These are phyloP conservation scores for Pyrenophora tritici-repentis DNA, from an alignment of 2,329 filamentous ascomycete genomes.

Conservation along the genomic window DNA sequence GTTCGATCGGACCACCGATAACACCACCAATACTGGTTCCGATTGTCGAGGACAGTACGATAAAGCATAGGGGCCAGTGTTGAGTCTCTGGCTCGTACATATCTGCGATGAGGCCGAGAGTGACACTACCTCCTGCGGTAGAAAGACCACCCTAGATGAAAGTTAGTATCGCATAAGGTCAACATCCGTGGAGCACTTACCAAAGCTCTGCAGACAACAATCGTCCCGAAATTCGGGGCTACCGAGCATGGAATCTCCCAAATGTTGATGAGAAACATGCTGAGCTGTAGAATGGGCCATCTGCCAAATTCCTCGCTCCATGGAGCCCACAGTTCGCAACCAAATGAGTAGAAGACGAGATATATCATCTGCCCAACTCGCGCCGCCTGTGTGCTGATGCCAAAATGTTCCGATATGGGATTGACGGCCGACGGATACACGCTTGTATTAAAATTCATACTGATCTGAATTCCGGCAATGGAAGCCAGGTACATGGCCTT, in stretches of 20 bases:
- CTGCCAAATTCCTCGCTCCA: slow-evolving; percentile 77
- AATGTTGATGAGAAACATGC: slow-evolving; percentile 64
- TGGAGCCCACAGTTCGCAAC: slow-evolving; percentile 82
- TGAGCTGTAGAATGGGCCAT: slow-evolving; percentile 60
- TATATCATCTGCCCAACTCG: slow-evolving; percentile 54
- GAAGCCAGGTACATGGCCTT: slow-evolving; percentile 59
- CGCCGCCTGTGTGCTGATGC: slow-evolving; percentile 37
- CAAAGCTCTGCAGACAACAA: slow-evolving; percentile 63
- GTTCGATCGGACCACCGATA: slow-evolving; percentile 59
- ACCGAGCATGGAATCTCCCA: slow-evolving; percentile 71
- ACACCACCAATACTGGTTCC: slow-evolving; percentile 78
- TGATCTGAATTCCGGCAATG: slow-evolving; percentile 59
- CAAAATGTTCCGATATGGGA: slow-evolving; percentile 64
- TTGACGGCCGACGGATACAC: slow-evolving; percentile 59
- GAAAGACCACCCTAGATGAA: slow-evolving; percentile 39
- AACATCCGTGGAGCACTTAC: slow-evolving; percentile 58
- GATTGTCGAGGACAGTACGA: slow-evolving; percentile 57
- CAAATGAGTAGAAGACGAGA: slow-evolving; percentile 78
- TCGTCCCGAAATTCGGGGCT: slow-evolving; percentile 65
- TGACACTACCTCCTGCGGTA: slow-evolving; percentile 67
- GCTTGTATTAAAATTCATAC: slow-evolving; percentile 62
- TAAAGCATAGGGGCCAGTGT: slow-evolving; percentile 64
- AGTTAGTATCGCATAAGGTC: slow-evolving; percentile 61
- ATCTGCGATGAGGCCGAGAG: slow-evolving; percentile 66
- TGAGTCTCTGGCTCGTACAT: slow-evolving; percentile 63